Base-by-base conservation (phyloP, 2,329 filamentous ascomycete species). In the Aspergillus pseudoviridinutans region DNA sequence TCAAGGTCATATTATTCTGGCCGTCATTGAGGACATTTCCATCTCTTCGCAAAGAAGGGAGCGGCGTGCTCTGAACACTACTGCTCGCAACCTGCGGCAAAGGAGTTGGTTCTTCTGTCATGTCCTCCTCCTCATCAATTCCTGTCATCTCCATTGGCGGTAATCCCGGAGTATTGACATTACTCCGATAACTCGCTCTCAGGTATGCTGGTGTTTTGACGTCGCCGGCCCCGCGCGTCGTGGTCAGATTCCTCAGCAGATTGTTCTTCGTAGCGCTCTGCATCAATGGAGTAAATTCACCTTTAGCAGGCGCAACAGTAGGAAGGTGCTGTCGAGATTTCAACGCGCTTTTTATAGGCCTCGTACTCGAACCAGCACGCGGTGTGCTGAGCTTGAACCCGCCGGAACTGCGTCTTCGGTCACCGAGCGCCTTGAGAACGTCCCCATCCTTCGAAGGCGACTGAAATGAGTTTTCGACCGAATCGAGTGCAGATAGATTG, bases 241-340 rank as follows among this genome's bases (percentile, higher is more conserved):
- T 72, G 83, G 89, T 71, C 83, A 85, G 64, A 71, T 77, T 71
- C 64, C 75, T 74, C 71, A 83, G 61, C 76, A 84, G 74, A 80
- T 87, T 78, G 79, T 89, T 82, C 79, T 91, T 79, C 81, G 92
- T 80, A 78, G 82, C 70, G 66, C 85, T 87, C 75, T 96, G 96
- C 71, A 99, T 85, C 65, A 99, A 79, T 0, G 95, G 94, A 0
- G 94, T 99, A 73, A 99, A 99, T 68, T 99, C 95, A 66, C 87
- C 87, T 62, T 79, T 82, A 12, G 68, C 67, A 4, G 73, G 70
- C 17, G 78, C 80, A 61, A 83, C 82, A 41, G 81, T 79, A 24
- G 87, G 88, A 24, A 91, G 80, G 67, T 91, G 94, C 67, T 85
- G 85, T 64, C 86, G 83, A 73, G 90, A 85, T 60, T 84, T 83